Percentiles rank a stretch among this genome's conserved stretches.
phyloP scores from a whole-genome alignment of 148 eudicot genomes.

The Rhododendron molle region DNA sequence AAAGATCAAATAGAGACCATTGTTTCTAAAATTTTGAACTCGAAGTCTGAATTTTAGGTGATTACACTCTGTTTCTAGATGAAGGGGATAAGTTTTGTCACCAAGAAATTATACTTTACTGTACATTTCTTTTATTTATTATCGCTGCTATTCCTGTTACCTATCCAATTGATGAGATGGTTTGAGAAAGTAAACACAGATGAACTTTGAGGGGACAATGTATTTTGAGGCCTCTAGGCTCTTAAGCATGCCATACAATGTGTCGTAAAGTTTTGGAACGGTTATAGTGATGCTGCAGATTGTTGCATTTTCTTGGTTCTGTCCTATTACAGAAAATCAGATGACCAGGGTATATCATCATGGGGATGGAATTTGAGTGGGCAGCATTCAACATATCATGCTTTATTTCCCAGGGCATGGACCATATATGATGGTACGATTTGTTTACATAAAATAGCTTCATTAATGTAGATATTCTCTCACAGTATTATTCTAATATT shows the following conservation, averaged over 20 bases:
- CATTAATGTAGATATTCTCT: background rate
- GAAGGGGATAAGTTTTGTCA: background rate
- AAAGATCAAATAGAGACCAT: background rate
- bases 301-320: constrained; percentile 6
- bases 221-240: background rate
- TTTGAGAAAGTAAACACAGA: background rate
- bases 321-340: constrained; percentile 51
- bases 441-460: background rate
- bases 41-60: background rate
- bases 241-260: background rate
- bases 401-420: constrained; percentile 97
- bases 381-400: constrained; percentile 98
- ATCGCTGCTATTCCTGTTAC: background rate
- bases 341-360: constrained; percentile 82
- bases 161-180: background rate
- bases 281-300: background rate
- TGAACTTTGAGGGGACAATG: background rate
- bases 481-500: constrained; percentile 3
- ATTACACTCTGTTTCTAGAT: background rate
- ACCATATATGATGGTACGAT: constrained; percentile 92
- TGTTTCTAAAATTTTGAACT: background rate
- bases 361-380: constrained; percentile 99
- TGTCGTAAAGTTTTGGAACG: background rate
- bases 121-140: background rate
- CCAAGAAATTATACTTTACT: background rate